Evolutionary conservation across 2,329 filamentous ascomycete genomes (phyloP).

Genomic region (Chalaropsis ovoidea): DNA sequence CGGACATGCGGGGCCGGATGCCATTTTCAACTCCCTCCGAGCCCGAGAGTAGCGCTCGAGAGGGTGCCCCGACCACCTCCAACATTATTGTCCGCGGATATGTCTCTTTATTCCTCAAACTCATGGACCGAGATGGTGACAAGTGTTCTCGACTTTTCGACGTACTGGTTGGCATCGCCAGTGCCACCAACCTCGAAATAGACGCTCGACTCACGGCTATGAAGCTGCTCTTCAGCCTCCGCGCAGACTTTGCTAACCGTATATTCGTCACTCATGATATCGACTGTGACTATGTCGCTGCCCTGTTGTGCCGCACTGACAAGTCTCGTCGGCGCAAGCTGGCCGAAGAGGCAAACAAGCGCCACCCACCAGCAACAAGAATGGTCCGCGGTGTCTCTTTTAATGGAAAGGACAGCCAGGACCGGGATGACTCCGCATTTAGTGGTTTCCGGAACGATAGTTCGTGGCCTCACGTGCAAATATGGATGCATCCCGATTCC

Average conservation of each 20-base stretch:
- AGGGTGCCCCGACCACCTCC: constrained; percentile 42
- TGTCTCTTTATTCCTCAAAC: constrained; percentile 64
- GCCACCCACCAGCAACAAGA: constrained; percentile 29
- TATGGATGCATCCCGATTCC: constrained; percentile 50
- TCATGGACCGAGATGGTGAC: constrained; percentile 53
- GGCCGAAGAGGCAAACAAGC: constrained; percentile 37
- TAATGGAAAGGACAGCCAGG: constrained; percentile 38
- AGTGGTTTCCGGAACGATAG: constrained; percentile 34
- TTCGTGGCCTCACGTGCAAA: constrained; percentile 39
- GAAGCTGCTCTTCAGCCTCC: constrained; percentile 69
- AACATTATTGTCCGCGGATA: constrained; percentile 64
- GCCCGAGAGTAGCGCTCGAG: constrained; percentile 27
- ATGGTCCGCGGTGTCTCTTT: constrained; percentile 45
- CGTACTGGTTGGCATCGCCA: constrained; percentile 53
- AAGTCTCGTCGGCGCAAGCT: constrained; percentile 43
- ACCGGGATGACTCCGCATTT: constrained; percentile 34
- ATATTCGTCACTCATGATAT: constrained; percentile 61
- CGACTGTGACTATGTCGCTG: constrained; percentile 64
- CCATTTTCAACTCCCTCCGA: constrained; percentile 28
- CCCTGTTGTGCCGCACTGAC: constrained; percentile 57
- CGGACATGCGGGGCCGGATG: constrained; percentile 12
- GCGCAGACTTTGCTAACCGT: constrained; percentile 69
- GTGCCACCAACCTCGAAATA: constrained; percentile 48
- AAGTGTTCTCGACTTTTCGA: constrained; percentile 57
- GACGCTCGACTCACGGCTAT: constrained; percentile 64